A percentile compares a stretch with the other conserved stretches of the same genome.
These are phyloP conservation scores for Erodium texanum DNA, from an alignment of 441 rosid species.

Conservation along the genomic window DNA sequence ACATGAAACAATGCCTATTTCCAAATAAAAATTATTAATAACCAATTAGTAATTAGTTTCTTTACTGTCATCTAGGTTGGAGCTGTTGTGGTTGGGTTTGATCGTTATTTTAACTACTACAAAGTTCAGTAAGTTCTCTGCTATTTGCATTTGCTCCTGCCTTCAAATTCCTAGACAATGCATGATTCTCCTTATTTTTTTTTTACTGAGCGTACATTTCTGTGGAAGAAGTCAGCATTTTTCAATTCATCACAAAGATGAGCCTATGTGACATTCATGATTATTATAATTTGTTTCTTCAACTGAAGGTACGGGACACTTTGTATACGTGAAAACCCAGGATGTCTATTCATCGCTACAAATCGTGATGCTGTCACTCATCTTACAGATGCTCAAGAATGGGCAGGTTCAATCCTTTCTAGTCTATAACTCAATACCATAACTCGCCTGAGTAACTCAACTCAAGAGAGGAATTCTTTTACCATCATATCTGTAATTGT, in stretches of 20 bases:
- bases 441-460: neutral
- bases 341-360: constrained; percentile 68
- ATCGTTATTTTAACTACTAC: constrained; percentile 68
- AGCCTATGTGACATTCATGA: neutral
- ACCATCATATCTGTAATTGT: neutral
- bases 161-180: neutral
- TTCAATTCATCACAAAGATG: neutral
- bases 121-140: constrained; percentile 50
- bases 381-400: constrained; percentile 78
- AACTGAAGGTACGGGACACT: constrained; percentile 59
- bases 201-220: neutral
- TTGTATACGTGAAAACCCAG: constrained; percentile 66
- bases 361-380: constrained; percentile 76
- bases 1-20: constrained; percentile 4
- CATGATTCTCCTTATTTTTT: neutral
- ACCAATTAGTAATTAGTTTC: constrained; percentile 10
- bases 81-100: constrained; percentile 75
- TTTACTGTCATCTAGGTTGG: constrained; percentile 45
- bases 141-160: neutral
- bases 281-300: constrained; percentile 14
- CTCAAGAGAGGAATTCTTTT: neutral
- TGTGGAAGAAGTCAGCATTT: neutral
- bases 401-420: constrained; percentile 50
- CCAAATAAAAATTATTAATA: constrained; percentile 15
- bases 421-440: neutral